Percentiles rank a stretch among this genome's conserved stretches.
Evolutionary conservation across 805 yeast genomes (phyloP).

Genomic region (Jamesozyma piceae): DNA sequence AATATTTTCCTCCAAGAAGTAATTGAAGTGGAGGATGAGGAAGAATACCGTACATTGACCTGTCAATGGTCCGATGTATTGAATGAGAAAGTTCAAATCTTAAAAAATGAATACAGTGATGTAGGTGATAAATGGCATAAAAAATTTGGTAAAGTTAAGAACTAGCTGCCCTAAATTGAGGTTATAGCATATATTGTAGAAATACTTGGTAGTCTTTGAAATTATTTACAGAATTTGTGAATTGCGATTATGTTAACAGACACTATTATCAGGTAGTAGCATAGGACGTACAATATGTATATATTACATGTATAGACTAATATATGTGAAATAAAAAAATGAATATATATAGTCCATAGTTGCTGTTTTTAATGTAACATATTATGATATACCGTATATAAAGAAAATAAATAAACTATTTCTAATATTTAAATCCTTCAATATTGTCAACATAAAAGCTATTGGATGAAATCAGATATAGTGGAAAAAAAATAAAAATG

Average conservation of each 20-base stretch:
- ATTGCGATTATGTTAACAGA: too few species aligned
- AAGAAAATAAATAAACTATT: too few species aligned
- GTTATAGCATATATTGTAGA: not conserved
- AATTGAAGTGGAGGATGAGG: conserved; percentile 16
- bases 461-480: too few species aligned
- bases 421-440: too few species aligned
- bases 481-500: too few species aligned
- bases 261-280: too few species aligned
- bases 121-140: conserved; percentile 19
- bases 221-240: too few species aligned
- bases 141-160: conserved; percentile 17
- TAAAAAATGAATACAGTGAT: conserved; percentile 14
- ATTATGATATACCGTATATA: too few species aligned
- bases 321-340: too few species aligned
- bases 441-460: too few species aligned
- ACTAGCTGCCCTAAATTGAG: not conserved
- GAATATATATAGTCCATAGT: too few species aligned
- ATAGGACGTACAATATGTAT: not conserved
- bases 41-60: conserved; percentile 19
- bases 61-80: conserved; percentile 23
- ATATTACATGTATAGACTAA: not conserved
- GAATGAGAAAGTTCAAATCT: conserved; percentile 8
- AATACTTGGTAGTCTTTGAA: not conserved
- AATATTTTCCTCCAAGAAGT: conserved; percentile 29
- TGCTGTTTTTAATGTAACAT: too few species aligned